phyloP scores from a whole-genome alignment of 306 rosid genomes.

The Lathyrus sativus region DNA sequence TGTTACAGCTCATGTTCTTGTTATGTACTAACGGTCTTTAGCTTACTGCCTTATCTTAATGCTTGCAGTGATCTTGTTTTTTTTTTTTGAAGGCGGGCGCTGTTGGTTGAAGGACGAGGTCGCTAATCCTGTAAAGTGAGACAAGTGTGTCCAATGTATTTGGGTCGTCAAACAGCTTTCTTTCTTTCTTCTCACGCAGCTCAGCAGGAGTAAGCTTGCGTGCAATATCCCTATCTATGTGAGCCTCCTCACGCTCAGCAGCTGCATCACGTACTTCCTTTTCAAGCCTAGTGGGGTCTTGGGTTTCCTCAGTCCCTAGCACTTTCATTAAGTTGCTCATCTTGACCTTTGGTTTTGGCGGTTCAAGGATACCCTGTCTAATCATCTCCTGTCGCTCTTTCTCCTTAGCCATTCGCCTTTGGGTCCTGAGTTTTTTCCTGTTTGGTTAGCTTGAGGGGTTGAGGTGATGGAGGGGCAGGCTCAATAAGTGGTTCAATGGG shows the following conservation, averaged over 20 bases:
- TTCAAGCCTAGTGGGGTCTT: constrained; percentile 94
- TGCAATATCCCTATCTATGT: constrained; percentile 87
- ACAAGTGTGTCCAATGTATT: too few relatives aligned
- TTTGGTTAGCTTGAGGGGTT: constrained; percentile 91
- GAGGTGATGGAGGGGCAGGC: constrained; percentile 97
- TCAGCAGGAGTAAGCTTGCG: constrained; percentile 98
- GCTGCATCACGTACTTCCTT: constrained; percentile 97
- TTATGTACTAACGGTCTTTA: too few relatives aligned
- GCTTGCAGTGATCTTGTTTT: too few relatives aligned
- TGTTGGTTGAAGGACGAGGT: too few relatives aligned
- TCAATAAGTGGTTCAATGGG: constrained; percentile 98
- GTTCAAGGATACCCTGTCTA: constrained; percentile 91
- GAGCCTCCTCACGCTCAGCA: constrained; percentile 98
- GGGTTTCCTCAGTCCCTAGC: constrained; percentile 97
- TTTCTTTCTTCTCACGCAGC: constrained; percentile 91
- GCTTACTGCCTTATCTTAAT: too few relatives aligned
- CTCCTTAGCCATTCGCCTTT: constrained; percentile 85
- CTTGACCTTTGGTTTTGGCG: constrained; percentile 92
- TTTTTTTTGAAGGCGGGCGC: too few relatives aligned
- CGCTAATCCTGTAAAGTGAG: too few relatives aligned
- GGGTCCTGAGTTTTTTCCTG: constrained; percentile 95
- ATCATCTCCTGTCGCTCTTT: constrained; percentile 96
- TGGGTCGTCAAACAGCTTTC: constrained; percentile 85
- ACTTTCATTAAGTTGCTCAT: constrained; percentile 94
- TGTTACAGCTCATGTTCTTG: too few relatives aligned